These are phyloP conservation scores for Fonsecaea nubica DNA, from an alignment of 2,329 filamentous ascomycete genomes.

Conservation along the genomic window DNA sequence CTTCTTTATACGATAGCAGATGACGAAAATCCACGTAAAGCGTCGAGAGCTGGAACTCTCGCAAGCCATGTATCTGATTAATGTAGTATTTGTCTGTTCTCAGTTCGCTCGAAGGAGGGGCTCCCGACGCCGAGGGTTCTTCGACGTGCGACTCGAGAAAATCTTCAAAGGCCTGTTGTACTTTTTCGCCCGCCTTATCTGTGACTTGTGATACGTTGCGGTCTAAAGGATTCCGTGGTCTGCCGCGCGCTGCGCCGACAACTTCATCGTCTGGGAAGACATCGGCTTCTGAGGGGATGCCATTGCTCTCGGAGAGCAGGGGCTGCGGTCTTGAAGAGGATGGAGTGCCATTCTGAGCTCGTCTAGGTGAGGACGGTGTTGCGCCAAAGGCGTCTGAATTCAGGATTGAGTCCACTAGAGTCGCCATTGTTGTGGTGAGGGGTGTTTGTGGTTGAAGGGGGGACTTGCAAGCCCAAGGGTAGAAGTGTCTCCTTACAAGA, in stretches of 20 bases:
- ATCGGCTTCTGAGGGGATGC: conserved; percentile 62
- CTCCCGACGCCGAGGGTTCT: conserved; percentile 62
- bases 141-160: conserved; percentile 68
- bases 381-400: conserved; percentile 53
- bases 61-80: conserved; percentile 69
- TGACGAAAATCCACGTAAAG: conserved; percentile 77
- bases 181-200: conserved; percentile 66
- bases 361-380: conserved; percentile 46
- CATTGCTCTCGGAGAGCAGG: conserved; percentile 56
- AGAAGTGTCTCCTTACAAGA: background rate
- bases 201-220: conserved; percentile 64
- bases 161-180: conserved; percentile 68
- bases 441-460: background rate
- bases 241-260: conserved; percentile 58
- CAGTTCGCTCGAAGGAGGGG: conserved; percentile 61
- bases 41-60: conserved; percentile 67
- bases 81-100: conserved; percentile 70
- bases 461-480: background rate
- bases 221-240: conserved; percentile 57
- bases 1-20: conserved; percentile 73
- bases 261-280: conserved; percentile 68
- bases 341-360: conserved; percentile 47
- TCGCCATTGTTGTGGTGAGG: conserved; percentile 54
- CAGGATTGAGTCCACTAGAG: conserved; percentile 58
- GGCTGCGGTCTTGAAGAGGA: conserved; percentile 63